phyloP scores from a whole-genome alignment of 768 basidiomycete species.

The Myochromella boudieri region DNA sequence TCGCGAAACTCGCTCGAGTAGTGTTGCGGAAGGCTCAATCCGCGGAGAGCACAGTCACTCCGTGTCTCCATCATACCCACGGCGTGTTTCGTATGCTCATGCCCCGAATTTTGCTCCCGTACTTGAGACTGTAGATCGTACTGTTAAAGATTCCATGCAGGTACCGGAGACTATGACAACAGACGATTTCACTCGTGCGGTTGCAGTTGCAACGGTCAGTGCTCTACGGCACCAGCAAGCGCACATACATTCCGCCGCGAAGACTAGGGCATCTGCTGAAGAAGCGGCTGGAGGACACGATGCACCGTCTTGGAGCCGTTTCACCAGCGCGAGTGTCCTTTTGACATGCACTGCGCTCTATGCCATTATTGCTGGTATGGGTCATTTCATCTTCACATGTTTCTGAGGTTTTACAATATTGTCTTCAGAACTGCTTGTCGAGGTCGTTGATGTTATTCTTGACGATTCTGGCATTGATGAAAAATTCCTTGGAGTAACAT shows the following conservation, averaged over 20 bases:
- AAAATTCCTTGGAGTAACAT: conserved; percentile 94
- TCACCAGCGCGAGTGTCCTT: conserved; percentile 85
- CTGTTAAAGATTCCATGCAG: conserved; percentile 61
- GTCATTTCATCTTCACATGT: background rate
- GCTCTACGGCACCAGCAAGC: conserved; percentile 81
- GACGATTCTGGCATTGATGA: conserved; percentile 92
- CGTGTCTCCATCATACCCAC: conserved; percentile 42
- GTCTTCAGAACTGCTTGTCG: conserved; percentile 80
- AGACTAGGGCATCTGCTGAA: conserved; percentile 44
- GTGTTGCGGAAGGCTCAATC: background rate
- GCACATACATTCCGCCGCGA: conserved; percentile 47
- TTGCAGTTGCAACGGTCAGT: conserved; percentile 91
- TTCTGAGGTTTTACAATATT: background rate
- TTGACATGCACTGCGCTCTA: conserved; percentile 90
- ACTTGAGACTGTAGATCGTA: conserved; percentile 76
- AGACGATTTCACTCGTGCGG: conserved; percentile 91
- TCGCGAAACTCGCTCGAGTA: conserved; percentile 8
- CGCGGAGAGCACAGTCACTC: conserved; percentile 15
- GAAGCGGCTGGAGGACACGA: conserved; percentile 83
- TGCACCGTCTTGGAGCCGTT: conserved; percentile 93
- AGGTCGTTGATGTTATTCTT: conserved; percentile 93
- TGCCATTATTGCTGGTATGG: conserved; percentile 91
- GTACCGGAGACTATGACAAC: conserved; percentile 70
- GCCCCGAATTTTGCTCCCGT: conserved; percentile 54
- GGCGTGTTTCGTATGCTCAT: conserved; percentile 58